Evolutionary conservation across 148 eudicot species (phyloP).

Genomic region (Vaccinium vitisidaea): DNA sequence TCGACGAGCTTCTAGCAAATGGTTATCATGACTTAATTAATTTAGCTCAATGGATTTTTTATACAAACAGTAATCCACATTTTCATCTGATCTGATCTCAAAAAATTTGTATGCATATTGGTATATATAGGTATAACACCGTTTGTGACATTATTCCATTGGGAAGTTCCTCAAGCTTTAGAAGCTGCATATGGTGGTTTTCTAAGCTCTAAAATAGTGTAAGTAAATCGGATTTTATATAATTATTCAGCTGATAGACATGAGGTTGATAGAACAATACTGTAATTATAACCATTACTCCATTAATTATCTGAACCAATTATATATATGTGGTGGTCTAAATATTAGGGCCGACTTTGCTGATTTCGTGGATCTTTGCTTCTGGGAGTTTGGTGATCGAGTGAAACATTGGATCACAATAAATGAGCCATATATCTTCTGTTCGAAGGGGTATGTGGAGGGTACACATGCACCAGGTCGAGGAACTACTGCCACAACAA

Average conservation of each 20-base stretch:
- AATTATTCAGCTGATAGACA: too few relatives aligned
- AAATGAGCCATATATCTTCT: constrained; percentile 45
- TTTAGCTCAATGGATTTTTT: too few relatives aligned
- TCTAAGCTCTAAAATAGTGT: constrained; percentile 33
- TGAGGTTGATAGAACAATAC: too few relatives aligned
- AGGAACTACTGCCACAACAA: constrained; percentile 8
- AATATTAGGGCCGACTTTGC: constrained; percentile 40
- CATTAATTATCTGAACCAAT: too few relatives aligned
- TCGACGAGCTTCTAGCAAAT: constrained; percentile 40
- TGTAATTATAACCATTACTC: too few relatives aligned
- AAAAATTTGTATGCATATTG: too few relatives aligned
- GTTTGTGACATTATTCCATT: constrained; percentile 43
- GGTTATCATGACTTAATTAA: constrained; percentile 19
- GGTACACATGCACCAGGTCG: constrained; percentile 39
- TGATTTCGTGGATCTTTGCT: constrained; percentile 48
- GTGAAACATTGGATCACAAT: constrained; percentile 60
- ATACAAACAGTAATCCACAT: too few relatives aligned
- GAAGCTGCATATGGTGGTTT: constrained; percentile 52
- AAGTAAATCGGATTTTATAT: constrained; percentile 9
- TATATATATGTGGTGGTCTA: neutral
- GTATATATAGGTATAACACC: constrained; percentile 37
- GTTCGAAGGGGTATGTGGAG: constrained; percentile 9
- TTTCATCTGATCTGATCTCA: too few relatives aligned
- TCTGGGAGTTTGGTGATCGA: constrained; percentile 41
- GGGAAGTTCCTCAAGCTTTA: constrained; percentile 45